These are phyloP conservation scores for Tulasnella sp. DNA, from an alignment of 768 basidiomycete genomes.

Conservation along the genomic window DNA sequence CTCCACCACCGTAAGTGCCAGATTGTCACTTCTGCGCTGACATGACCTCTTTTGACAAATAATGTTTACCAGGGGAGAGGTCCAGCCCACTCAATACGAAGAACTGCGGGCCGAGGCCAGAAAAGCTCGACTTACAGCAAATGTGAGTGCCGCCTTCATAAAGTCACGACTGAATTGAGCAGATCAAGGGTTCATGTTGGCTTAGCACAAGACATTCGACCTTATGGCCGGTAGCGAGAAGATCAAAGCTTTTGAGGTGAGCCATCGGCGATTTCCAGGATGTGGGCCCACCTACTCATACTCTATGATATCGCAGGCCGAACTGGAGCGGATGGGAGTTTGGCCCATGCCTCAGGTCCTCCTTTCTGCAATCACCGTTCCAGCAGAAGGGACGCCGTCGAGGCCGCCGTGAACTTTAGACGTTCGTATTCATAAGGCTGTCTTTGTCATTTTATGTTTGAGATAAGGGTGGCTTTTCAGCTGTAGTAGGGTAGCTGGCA, in stretches of 20 bases:
- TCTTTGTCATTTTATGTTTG: too few species aligned
- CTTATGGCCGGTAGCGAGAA: constrained; percentile 14
- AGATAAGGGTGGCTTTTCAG: too few species aligned
- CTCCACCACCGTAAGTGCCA: not conserved
- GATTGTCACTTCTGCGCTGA: not conserved
- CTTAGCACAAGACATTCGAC: constrained; percentile 11
- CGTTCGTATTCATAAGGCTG: too few species aligned
- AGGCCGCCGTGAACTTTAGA: too few species aligned
- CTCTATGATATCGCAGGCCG: not conserved
- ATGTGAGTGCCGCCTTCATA: not conserved
- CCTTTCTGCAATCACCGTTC: not conserved
- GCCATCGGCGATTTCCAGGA: not conserved
- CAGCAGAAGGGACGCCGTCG: too few species aligned
- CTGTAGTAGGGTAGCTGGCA: too few species aligned
- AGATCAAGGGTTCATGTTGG: not conserved
- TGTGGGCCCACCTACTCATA: not conserved
- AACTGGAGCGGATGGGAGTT: constrained; percentile 9
- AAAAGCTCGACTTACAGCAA: not conserved
- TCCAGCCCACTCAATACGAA: not conserved
- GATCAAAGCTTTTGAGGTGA: constrained; percentile 12
- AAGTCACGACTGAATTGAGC: not conserved
- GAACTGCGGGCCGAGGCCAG: not conserved
- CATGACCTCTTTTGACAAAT: not conserved
- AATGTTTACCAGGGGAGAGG: not conserved
- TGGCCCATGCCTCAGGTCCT: constrained; percentile 9